Evolutionary conservation across 306 rosid genomes (phyloP).

Genomic region (Oxytropis ochrocephala): DNA sequence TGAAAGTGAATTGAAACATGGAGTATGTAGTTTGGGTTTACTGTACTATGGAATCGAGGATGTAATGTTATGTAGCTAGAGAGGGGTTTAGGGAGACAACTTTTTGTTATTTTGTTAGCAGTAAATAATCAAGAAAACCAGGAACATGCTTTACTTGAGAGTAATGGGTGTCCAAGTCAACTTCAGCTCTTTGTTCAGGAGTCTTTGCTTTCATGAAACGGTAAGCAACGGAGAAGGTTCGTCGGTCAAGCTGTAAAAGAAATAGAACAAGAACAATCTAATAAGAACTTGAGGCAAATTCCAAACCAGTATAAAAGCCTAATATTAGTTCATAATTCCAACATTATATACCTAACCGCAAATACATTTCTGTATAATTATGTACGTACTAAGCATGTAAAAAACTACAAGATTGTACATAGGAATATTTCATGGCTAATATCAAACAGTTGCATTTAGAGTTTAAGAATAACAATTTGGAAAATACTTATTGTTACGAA

Average conservation of each 20-base stretch:
- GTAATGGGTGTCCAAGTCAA: constrained; percentile 96
- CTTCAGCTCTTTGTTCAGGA: constrained; percentile 93
- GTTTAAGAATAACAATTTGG: too few relatives aligned
- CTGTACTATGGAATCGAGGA: neutral
- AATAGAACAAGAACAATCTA: neutral
- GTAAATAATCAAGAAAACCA: constrained; percentile 13
- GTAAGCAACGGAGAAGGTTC: constrained; percentile 61
- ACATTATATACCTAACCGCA: neutral
- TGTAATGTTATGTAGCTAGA: neutral
- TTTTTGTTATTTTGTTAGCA: neutral
- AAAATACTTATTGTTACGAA: too few relatives aligned
- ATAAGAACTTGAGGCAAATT: neutral
- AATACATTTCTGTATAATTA: neutral
- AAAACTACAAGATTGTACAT: neutral
- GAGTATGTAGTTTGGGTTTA: neutral
- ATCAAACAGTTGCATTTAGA: neutral
- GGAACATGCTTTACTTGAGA: constrained; percentile 47
- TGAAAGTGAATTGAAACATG: too few relatives aligned
- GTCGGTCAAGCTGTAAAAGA: constrained; percentile 54
- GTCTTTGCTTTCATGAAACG: constrained; percentile 88
- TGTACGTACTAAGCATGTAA: neutral
- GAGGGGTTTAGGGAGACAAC: neutral
- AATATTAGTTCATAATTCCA: neutral
- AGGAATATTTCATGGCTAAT: neutral
- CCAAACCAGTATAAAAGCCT: neutral